Evolutionary conservation across 2,329 filamentous ascomycete genomes (phyloP).

Genomic region (Aureobasidium sp.): DNA sequence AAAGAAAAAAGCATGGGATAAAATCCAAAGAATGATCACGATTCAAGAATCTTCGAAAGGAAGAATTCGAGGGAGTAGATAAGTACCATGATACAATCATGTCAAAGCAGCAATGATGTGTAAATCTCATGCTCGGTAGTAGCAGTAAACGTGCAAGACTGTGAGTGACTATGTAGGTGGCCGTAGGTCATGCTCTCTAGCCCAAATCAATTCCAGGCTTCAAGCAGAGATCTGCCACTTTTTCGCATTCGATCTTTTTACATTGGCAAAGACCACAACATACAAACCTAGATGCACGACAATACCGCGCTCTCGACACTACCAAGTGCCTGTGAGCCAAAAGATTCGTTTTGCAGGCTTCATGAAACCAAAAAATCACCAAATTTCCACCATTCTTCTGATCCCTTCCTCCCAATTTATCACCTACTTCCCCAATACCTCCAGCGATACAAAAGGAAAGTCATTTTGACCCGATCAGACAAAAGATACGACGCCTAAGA

Average conservation of each 20-base stretch:
- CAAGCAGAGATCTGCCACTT: not conserved
- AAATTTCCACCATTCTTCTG: not conserved
- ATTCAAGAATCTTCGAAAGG: not conserved
- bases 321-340: not conserved
- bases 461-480: no score
- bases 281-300: not conserved
- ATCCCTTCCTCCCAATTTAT: not conserved
- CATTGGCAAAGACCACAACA: not conserved
- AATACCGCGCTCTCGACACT: not conserved
- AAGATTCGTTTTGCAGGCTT: not conserved
- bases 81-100: not conserved
- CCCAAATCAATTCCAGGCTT: not conserved
- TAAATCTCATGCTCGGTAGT: not conserved
- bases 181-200: not conserved
- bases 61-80: not conserved
- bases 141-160: not conserved
- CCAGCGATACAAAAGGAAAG: not conserved
- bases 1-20: accelerated
- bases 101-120: not conserved
- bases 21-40: not conserved
- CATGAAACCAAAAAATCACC: not conserved
- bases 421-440: no score
- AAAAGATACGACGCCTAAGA: constrained; percentile 1
- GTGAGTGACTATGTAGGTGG: not conserved
- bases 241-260: not conserved